phyloP scores from a whole-genome alignment of 2,329 filamentous ascomycete species.

The Paramyrothecium roridum region DNA sequence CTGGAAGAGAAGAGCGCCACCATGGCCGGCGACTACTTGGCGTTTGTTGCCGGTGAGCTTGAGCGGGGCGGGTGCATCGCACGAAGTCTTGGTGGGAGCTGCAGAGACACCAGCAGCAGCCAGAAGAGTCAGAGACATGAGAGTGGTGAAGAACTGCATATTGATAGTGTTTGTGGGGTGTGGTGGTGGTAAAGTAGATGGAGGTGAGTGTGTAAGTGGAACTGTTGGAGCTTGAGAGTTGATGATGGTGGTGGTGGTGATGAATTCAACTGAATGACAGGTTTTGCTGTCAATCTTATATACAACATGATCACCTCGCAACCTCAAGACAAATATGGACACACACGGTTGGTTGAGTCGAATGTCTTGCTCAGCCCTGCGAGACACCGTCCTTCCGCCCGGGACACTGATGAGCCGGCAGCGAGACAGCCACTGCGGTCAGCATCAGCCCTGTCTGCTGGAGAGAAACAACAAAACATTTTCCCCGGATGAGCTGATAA shows the following conservation, averaged over 20 bases:
- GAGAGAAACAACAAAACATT: too few relatives aligned
- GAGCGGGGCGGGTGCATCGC: conserved; percentile 25
- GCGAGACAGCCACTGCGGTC: too few relatives aligned
- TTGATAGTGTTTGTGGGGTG: conserved; percentile 6
- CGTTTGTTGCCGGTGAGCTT: conserved; percentile 36
- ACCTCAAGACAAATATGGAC: too few relatives aligned
- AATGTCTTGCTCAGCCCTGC: too few relatives aligned
- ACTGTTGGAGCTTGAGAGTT: background rate
- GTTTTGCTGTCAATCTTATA: too few relatives aligned
- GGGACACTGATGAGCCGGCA: too few relatives aligned
- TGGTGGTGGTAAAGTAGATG: background rate
- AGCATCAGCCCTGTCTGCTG: too few relatives aligned
- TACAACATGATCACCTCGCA: too few relatives aligned
- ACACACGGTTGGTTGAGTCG: too few relatives aligned
- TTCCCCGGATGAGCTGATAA: too few relatives aligned
- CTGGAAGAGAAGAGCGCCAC: conserved; percentile 41
- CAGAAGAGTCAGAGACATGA: conserved; percentile 21
- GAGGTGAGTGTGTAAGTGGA: background rate
- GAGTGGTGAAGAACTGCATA: conserved; percentile 27
- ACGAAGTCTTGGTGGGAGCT: conserved; percentile 25
- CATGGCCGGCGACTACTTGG: conserved; percentile 42
- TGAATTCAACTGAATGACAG: too few relatives aligned
- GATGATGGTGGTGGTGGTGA: background rate
- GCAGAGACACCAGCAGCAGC: conserved; percentile 24
- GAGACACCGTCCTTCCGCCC: too few relatives aligned